These are phyloP conservation scores for Elsinoe necatrix DNA, from an alignment of 2,329 filamentous ascomycete genomes.

Conservation along the genomic window DNA sequence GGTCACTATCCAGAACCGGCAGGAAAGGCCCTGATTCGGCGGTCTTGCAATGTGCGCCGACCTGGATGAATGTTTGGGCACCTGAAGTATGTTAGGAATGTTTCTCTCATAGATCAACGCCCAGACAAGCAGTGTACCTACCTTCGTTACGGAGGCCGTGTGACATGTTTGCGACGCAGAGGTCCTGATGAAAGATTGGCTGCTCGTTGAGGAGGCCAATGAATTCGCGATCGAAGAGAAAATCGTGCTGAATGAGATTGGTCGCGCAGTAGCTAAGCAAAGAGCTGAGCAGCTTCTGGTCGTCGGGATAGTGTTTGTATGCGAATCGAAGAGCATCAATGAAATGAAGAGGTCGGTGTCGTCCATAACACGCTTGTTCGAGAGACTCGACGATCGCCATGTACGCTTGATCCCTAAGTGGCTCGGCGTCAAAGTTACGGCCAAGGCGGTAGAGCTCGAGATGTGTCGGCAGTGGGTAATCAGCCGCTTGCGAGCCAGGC, in stretches of 20 bases:
- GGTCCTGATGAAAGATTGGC: constrained; percentile 6
- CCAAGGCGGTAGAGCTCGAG: background rate
- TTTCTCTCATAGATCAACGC: background rate
- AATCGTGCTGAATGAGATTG: constrained; percentile 3
- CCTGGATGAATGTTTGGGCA: constrained; percentile 10
- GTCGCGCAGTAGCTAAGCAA: constrained; percentile 6
- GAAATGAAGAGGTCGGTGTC: background rate
- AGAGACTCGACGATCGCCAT: background rate
- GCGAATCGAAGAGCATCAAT: background rate
- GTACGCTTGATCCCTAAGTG: background rate
- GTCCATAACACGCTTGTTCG: background rate
- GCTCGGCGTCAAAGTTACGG: background rate
- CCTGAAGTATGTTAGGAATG: background rate
- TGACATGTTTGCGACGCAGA: constrained; percentile 4
- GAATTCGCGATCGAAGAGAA: background rate
- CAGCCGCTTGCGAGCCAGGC: background rate
- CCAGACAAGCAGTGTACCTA: background rate
- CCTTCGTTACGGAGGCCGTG: background rate
- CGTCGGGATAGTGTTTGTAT: background rate
- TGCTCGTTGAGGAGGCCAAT: background rate
- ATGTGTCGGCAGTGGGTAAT: background rate
- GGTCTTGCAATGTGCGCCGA: background rate
- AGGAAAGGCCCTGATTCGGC: background rate
- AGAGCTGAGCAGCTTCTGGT: constrained; percentile 1
- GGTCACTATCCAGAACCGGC: background rate